A percentile compares a stretch with the other conserved stretches of the same genome.
Evolutionary conservation across 345 rosid genomes (phyloP).

Genomic region (Fremontodendron californicum): DNA sequence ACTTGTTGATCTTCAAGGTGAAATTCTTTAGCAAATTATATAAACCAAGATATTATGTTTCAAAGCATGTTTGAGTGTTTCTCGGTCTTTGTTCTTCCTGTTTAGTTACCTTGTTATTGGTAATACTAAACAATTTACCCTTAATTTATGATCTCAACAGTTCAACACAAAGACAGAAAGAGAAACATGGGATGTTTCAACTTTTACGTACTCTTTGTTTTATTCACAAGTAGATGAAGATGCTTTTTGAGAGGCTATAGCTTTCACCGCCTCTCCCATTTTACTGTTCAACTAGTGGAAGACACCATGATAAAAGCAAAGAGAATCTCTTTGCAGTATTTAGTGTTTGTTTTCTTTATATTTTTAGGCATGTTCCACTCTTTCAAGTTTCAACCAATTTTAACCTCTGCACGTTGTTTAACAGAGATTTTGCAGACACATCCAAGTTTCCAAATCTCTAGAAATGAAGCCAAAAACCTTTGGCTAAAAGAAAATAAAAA

Average conservation of each 20-base stretch:
- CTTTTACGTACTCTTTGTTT: neutral
- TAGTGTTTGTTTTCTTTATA: neutral
- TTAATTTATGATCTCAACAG: neutral
- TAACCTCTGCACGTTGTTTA: neutral
- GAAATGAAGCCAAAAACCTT: neutral
- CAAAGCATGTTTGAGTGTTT: neutral
- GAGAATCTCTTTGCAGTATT: conserved; percentile 2
- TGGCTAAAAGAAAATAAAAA: neutral
- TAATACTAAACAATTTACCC: neutral
- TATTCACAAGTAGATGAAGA: neutral
- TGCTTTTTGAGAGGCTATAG: conserved; percentile 1
- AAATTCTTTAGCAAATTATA: neutral
- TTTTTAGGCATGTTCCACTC: neutral
- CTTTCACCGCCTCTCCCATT: neutral
- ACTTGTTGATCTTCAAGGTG: neutral
- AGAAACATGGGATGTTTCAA: neutral
- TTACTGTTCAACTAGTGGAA: neutral
- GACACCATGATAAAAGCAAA: conserved; percentile 5
- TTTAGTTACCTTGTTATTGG: neutral
- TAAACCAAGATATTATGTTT: neutral
- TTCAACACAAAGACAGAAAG: neutral
- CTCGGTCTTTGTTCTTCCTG: neutral
- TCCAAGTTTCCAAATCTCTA: neutral
- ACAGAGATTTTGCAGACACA: neutral
- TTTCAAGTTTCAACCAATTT: neutral